Base-by-base conservation (phyloP, 768 basidiomycete species). In the Boletus bicolor region DNA sequence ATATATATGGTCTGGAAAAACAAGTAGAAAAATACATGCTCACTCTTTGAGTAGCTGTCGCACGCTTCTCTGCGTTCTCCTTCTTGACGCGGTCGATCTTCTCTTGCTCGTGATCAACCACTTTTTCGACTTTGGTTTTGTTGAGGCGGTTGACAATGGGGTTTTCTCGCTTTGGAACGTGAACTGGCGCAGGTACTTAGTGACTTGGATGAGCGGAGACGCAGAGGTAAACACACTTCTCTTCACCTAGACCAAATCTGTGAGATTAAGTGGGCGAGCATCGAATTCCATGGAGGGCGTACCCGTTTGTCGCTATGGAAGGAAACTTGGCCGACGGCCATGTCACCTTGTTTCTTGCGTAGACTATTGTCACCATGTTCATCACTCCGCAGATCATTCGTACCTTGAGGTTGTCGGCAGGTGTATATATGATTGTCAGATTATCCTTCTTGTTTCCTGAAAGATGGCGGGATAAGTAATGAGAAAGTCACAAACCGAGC, bases 381-480 rank as follows among this genome's bases (percentile, higher is more conserved):
- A 37, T 47, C 41, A 37, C 39, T 34, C 9, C 21, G 28, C 11
- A 36, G 37, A 45, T 51, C 44, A 11, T 28, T 60, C 75, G 15
- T 48, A 93, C 93, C 84, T 96, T 94, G 55, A 99, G 77, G 68
- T 98, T 99, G 56, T 86, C 82, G 11, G 84, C 91, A 1, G 94
- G 95, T 0, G 95, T 98, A 70, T 94, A 97, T 59, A 99, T 97
- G 63, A 98, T 80, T 7, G 91, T 91, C 44, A 98, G 66, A 65
- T 96, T 86, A 60, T 93, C 90, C 73, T 94, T 95, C 76, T 98
- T 98, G 76, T 98, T 97, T 9, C 94, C 95, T 96, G 64, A 2
- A 24, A 17, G 37, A 49, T 24, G 37, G 19, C 54, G n/a, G 5
- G 17, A 38, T 52, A 3, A 58, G 47, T 0, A 11, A 21, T 1